Percentiles rank a stretch among this genome's conserved stretches.
Conservation (phyloP, 1,284 basidiomycete species). For the Boletellus deceptivus region DNA sequence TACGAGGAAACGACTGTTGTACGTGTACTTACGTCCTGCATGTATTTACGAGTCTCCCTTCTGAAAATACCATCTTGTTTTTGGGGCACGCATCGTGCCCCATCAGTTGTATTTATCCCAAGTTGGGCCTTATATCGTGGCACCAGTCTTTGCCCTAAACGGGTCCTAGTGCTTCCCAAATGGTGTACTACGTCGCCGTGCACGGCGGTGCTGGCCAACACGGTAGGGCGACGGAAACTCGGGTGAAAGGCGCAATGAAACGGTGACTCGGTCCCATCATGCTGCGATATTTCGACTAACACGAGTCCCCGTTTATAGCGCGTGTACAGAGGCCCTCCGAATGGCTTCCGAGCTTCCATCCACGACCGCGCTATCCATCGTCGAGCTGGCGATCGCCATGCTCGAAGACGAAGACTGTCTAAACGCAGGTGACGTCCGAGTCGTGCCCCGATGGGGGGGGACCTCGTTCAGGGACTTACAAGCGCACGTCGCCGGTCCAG, state of each 20-base stretch:
- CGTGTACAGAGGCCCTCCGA: conserved; percentile 41
- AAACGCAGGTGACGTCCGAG: conserved; percentile 55
- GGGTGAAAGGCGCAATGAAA: conserved; percentile 52
- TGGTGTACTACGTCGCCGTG: conserved; percentile 44
- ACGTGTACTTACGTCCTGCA: conserved; percentile 24
- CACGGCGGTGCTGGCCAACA: conserved; percentile 72
- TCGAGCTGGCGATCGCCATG: conserved; percentile 49
- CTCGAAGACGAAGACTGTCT: conserved; percentile 62
- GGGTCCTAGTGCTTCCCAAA: not conserved
- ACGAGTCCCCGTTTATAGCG: conserved; percentile 32
- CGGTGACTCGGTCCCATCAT: conserved; percentile 35
- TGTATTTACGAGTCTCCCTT: conserved; percentile 21
- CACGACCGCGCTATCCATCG: conserved; percentile 39
- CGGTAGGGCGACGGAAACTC: conserved; percentile 40
- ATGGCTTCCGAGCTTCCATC: conserved; percentile 12
- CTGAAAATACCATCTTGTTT: conserved; percentile 21
- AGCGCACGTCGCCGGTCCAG: conserved; percentile 31
- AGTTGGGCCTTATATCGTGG: no score
- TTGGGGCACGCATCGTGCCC: conserved; percentile 3
- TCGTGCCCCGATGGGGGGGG: no score
- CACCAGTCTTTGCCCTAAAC: no score
- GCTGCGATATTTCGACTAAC: conserved; percentile 2
- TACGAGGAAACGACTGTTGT: conserved; percentile 2
- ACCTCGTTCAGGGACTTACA: no score
- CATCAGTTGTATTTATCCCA: not conserved